Conservation (phyloP, 371 early-diverging fungal species). For the Apophysomyces ossiformis region DNA sequence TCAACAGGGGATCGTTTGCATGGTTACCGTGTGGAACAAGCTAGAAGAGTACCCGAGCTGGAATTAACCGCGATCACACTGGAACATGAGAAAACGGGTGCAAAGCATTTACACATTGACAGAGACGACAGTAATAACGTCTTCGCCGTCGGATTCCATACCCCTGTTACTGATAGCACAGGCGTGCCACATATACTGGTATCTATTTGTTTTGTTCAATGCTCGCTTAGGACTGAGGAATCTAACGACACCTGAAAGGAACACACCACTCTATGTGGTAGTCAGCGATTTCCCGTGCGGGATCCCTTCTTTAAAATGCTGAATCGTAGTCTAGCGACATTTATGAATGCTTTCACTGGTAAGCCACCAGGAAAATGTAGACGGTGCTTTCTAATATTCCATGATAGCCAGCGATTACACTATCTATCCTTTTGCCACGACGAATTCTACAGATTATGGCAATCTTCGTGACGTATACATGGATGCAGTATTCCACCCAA, state of each 20-base stretch:
- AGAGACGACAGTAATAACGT: conserved; percentile 91
- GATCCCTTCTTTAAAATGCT: conserved; percentile 99
- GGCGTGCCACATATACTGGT: conserved; percentile 94
- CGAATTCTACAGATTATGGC: conserved; percentile 83
- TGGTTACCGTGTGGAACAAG: conserved; percentile 35
- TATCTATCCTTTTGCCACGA: conserved; percentile 93
- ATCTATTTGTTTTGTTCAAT: conserved; percentile 1
- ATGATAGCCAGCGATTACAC: conserved; percentile 83
- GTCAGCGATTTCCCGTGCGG: conserved; percentile 85
- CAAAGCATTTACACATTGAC: conserved; percentile 86
- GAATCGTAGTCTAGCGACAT: conserved; percentile 93
- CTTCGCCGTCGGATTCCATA: conserved; percentile 90
- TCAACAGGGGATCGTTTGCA: conserved; percentile 31
- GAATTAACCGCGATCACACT: conserved; percentile 70
- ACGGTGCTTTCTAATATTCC: not conserved
- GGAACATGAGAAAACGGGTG: conserved; percentile 81
- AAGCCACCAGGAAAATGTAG: not conserved
- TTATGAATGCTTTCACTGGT: conserved; percentile 97
- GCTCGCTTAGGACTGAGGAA: no score
- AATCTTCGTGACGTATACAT: conserved; percentile 92
- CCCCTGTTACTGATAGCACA: conserved; percentile 80
- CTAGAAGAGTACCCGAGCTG: conserved; percentile 63
- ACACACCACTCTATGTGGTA: conserved; percentile 94
- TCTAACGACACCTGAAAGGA: conserved; percentile 51
- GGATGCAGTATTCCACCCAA: conserved; percentile 90